Evolutionary conservation across 768 basidiomycete genomes (phyloP).

Genomic region (Russula virescens): DNA sequence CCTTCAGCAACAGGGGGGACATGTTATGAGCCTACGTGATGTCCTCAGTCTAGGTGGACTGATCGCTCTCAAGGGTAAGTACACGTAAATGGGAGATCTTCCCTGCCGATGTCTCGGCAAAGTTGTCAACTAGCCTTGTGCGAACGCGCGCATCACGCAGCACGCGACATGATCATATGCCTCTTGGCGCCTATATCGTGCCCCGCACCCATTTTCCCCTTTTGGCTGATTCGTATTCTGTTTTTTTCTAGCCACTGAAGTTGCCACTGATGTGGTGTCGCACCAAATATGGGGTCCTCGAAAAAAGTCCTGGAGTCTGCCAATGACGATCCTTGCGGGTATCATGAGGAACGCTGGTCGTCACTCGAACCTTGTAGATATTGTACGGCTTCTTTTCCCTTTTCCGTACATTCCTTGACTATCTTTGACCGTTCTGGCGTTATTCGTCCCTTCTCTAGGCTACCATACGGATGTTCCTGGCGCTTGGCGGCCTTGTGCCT

Average conservation of each 20-base stretch:
- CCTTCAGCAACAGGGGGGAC: conserved; percentile 51
- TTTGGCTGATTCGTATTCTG: conserved; percentile 35
- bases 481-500: conserved; percentile 75
- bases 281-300: conserved; percentile 86
- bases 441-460: conserved; percentile 29
- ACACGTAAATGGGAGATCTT: neutral
- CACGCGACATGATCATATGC: conserved; percentile 16
- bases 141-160: neutral
- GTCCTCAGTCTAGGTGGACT: conserved; percentile 67
- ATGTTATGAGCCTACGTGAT: conserved; percentile 59
- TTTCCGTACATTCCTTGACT: neutral
- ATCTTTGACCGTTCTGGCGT: neutral
- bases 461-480: conserved; percentile 58
- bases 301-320: conserved; percentile 87
- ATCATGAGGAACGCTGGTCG: conserved; percentile 79
- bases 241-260: conserved; percentile 33
- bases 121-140: neutral
- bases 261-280: conserved; percentile 63
- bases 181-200: neutral
- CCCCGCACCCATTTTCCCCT: neutral
- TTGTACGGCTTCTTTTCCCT: conserved; percentile 43
- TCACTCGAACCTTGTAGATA: conserved; percentile 78
- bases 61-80: conserved; percentile 23
- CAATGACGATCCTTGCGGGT: conserved; percentile 85
- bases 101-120: neutral